Percentiles rank a stretch among this genome's conserved stretches.
These are phyloP conservation scores for Phaeotremella fagi DNA, from an alignment of 768 basidiomycete genomes.

Conservation along the genomic window DNA sequence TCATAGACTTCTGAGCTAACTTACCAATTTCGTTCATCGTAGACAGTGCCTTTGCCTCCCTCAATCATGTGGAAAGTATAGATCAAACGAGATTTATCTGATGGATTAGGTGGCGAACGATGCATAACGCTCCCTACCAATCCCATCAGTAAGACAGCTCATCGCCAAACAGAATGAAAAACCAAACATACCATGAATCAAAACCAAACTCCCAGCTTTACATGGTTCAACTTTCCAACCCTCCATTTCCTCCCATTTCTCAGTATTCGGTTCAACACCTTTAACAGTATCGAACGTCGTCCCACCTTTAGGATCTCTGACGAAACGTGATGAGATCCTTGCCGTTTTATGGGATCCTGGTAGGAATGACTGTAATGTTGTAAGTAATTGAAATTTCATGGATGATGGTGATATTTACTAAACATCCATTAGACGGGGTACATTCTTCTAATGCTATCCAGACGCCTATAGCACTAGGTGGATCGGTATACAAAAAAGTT, in stretches of 20 bases:
- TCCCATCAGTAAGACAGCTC: neutral
- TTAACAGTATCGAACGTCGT: constrained; percentile 73
- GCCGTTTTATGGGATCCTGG: constrained; percentile 80
- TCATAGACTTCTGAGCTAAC: too few relatives aligned
- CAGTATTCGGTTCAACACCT: constrained; percentile 32
- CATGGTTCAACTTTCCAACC: constrained; percentile 40
- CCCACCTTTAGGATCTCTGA: constrained; percentile 64
- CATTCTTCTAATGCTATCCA: constrained; percentile 95
- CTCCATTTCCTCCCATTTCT: constrained; percentile 43
- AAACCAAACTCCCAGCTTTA: constrained; percentile 70
- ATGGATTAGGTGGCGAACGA: constrained; percentile 81
- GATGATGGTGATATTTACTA: constrained; percentile 22
- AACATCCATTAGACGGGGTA: constrained; percentile 53
- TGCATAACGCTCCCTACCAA: constrained; percentile 63
- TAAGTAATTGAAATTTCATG: neutral
- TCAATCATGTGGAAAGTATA: constrained; percentile 83
- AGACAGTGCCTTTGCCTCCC: constrained; percentile 54
- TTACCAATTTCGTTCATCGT: constrained; percentile 82
- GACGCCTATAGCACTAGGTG: constrained; percentile 85
- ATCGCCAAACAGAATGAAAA: neutral
- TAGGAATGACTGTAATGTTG: constrained; percentile 39
- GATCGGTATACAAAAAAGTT: constrained; percentile 76
- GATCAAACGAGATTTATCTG: constrained; percentile 69
- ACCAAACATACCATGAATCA: constrained; percentile 73
- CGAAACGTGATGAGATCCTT: constrained; percentile 76